Conservation (phyloP, 306 rosid species). For the Carpinus fangiana region DNA sequence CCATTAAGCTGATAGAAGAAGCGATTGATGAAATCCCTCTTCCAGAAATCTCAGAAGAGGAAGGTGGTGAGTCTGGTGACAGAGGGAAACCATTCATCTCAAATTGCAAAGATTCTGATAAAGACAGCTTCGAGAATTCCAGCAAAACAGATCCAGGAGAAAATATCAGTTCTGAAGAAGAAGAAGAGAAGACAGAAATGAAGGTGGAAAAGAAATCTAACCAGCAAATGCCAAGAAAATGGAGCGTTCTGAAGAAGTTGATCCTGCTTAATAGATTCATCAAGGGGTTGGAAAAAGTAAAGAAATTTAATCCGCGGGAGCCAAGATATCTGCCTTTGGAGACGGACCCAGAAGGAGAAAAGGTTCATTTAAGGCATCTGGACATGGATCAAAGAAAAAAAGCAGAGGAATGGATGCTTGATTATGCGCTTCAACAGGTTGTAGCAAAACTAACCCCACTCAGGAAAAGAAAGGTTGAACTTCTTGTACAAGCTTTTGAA, state of each 20-base stretch:
- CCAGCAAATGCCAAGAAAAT: conserved; percentile 46
- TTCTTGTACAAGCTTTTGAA: conserved; percentile 94
- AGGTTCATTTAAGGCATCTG: conserved; percentile 65
- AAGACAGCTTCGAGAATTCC: conserved; percentile 23
- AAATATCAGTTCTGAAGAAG: conserved; percentile 28
- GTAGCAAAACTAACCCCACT: conserved; percentile 81
- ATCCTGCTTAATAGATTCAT: conserved; percentile 79
- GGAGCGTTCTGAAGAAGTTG: conserved; percentile 87
- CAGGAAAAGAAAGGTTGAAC: conserved; percentile 78
- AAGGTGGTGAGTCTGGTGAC: neutral
- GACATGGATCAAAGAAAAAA: conserved; percentile 65
- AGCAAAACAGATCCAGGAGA: conserved; percentile 27
- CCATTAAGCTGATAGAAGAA: conserved; percentile 82
- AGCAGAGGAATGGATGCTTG: conserved; percentile 97
- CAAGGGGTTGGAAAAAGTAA: conserved; percentile 75
- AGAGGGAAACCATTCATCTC: conserved; percentile 10
- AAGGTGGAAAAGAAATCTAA: conserved; percentile 43
- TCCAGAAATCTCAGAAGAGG: conserved; percentile 47
- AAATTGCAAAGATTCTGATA: neutral
- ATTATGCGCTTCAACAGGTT: conserved; percentile 79
- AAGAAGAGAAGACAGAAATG: conserved; percentile 17
- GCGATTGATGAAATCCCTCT: conserved; percentile 82
- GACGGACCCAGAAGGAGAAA: conserved; percentile 60
- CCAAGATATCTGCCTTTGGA: conserved; percentile 56
- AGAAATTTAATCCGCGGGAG: conserved; percentile 57